Evolutionary conservation across 768 basidiomycete species (phyloP).

Genomic region (Austroboletus festivus): DNA sequence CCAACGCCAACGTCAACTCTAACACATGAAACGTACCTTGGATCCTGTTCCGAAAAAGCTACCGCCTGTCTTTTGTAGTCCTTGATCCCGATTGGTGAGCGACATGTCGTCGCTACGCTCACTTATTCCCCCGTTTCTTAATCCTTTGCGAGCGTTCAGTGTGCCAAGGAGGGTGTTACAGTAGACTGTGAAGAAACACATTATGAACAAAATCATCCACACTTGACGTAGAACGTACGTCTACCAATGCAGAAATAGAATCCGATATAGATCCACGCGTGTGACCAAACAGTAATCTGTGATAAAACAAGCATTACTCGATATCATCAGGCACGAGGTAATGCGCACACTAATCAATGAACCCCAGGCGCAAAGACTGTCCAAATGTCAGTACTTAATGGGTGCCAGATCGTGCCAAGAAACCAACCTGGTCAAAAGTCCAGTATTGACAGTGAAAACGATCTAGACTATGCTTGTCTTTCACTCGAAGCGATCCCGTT

Average conservation of each 20-base stretch:
- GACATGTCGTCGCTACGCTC: conserved; percentile 3
- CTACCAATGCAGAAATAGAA: conserved; percentile 62
- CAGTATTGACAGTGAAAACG: conserved; percentile 46
- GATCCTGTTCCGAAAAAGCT: neutral
- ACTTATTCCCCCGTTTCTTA: conserved; percentile 27
- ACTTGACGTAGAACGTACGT: conserved; percentile 29
- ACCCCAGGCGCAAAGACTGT: conserved; percentile 48
- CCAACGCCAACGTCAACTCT: neutral
- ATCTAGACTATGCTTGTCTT: conserved; percentile 29
- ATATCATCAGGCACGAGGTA: neutral
- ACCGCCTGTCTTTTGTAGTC: conserved; percentile 2
- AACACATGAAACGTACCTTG: neutral
- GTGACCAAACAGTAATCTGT: conserved; percentile 45
- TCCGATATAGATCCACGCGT: conserved; percentile 53
- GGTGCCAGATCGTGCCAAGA: neutral
- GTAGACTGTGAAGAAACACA: conserved; percentile 39
- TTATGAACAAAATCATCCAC: neutral
- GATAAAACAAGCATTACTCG: neutral
- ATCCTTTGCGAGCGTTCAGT: conserved; percentile 51
- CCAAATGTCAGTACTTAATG: neutral
- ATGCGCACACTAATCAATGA: conserved; percentile 47
- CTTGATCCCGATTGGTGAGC: conserved; percentile 4
- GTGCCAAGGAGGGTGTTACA: conserved; percentile 59
- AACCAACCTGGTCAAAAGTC: conserved; percentile 26
- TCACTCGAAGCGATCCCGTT: neutral